Conservation (phyloP, 805 yeast genomes). For the Candida wancherniae region DNA sequence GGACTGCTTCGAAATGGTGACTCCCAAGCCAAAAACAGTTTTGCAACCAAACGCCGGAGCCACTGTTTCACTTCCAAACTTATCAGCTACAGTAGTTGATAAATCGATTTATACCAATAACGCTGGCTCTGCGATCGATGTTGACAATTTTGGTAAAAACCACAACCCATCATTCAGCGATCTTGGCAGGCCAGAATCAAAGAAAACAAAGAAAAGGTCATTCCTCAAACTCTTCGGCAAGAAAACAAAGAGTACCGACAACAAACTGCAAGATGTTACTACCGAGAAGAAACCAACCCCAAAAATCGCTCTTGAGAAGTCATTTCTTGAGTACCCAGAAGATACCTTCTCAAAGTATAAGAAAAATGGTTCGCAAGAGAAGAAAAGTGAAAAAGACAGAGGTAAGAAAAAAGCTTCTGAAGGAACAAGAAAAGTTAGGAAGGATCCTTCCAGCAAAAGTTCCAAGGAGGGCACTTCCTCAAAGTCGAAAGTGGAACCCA, state of each 20-base stretch:
- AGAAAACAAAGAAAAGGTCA: conserved; percentile 21
- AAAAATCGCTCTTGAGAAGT: too few relatives aligned
- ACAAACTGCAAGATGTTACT: too few relatives aligned
- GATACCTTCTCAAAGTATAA: too few relatives aligned
- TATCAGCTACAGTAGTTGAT: conserved; percentile 4
- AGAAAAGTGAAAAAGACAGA: too few relatives aligned
- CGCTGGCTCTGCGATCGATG: conserved; percentile 37
- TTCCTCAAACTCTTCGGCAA: conserved; percentile 35
- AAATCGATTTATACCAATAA: conserved; percentile 13
- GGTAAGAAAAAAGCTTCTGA: too few relatives aligned
- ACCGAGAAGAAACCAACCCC: too few relatives aligned
- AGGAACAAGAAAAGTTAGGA: too few relatives aligned
- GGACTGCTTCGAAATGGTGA: conserved; percentile 15
- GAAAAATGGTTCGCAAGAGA: too few relatives aligned
- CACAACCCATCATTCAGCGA: conserved; percentile 33
- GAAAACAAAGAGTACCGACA: conserved; percentile 4
- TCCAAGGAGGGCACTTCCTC: too few relatives aligned
- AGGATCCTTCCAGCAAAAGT: too few relatives aligned
- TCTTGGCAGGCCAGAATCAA: conserved; percentile 1
- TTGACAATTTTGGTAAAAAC: conserved; percentile 35
- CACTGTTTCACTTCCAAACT: conserved; percentile 16
- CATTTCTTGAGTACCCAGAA: too few relatives aligned
- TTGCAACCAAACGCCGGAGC: conserved; percentile 5
- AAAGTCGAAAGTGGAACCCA: too few relatives aligned
- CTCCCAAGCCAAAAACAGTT: conserved; percentile 4